Evolutionary conservation across 1,284 basidiomycete genomes (phyloP), one percentile per base, ranked within the genome.

Genomic region (Cutaneotrichosporon sp.): DNA sequence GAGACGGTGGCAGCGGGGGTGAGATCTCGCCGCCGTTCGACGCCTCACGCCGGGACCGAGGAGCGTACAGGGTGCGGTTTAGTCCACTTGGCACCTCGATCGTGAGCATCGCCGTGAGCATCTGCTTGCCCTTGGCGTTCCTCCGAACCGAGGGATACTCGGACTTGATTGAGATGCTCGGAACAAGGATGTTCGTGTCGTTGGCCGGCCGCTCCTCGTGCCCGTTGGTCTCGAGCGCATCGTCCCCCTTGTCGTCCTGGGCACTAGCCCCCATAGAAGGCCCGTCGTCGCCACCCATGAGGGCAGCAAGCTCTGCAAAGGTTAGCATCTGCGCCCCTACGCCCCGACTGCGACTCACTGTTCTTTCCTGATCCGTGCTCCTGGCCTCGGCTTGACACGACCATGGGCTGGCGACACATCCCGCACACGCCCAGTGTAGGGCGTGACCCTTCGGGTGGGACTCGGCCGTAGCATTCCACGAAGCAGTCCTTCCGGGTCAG

Each of bases 391-490:
- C 71, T 72, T 9, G 72, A 88, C 14, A 98, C 85, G 71, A 92
- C 92, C 91, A 98, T 98, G 10, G 93, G 92, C 45, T 92, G 85
- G 67, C 95, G 85, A 75, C 95, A 99, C 1, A 98, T 92, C 46
- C 95, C 95, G 72, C 95, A 99, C 20, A 99, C 91, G 33, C 95
- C 95, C 27, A 97, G 83, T 71, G 90, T 90, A 27, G 87, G 84
- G 74, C 89, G 89, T 73, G 75, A 71, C 14, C 70, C 70, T 47
- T 72, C 87, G 82, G 47, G 89, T n/a, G 91, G 89, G 1, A 89
- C 87, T 1, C 89, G 89, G 14, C 95, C 95, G 78, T 99, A 99
- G 97, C 95, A 14, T 92, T 91, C 10, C 87, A 91, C 14, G 76
- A 97, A 97, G 80, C 95, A 97, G 20, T 92, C 93, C 91, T 95